phyloP scores from a whole-genome alignment of 1,284 basidiomycete genomes.

The Heterobasidion annosum region DNA sequence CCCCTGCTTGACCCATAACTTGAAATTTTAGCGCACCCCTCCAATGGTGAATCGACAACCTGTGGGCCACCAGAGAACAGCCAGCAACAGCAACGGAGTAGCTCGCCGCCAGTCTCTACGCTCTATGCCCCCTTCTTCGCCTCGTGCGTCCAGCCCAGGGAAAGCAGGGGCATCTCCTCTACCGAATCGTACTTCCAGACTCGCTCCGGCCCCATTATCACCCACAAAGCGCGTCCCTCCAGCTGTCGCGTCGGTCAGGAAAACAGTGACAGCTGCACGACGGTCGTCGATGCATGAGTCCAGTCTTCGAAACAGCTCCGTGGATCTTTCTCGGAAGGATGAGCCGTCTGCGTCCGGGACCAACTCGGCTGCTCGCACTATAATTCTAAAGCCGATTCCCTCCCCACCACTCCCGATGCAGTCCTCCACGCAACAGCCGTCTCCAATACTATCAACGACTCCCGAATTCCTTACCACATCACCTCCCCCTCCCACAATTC shows the following conservation, averaged over 20 bases:
- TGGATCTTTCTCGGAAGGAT: not conserved
- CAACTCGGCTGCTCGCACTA: conserved; percentile 2
- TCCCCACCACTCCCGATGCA: conserved; percentile 1
- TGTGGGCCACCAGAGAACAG: conserved; percentile 29
- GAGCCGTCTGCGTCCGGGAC: conserved; percentile 3
- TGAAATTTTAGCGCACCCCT: conserved; percentile 4
- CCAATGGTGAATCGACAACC: conserved; percentile 15
- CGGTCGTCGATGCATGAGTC: conserved; percentile 15
- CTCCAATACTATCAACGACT: not conserved
- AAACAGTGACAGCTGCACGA: conserved; percentile 18
- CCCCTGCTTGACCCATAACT: conserved; percentile 7
- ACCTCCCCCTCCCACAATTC: not conserved
- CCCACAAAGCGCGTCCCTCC: conserved; percentile 30
- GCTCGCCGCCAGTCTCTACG: conserved; percentile 26
- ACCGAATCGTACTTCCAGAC: conserved; percentile 13
- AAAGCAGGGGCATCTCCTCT: conserved; percentile 17
- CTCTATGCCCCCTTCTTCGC: conserved; percentile 24
- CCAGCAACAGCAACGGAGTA: conserved; percentile 25
- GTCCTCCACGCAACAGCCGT: not conserved
- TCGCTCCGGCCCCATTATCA: conserved; percentile 20
- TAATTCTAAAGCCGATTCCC: conserved; percentile 7
- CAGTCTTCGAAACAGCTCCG: not conserved
- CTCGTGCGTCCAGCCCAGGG: conserved; percentile 32
- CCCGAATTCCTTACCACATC: not conserved
- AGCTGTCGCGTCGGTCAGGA: conserved; percentile 18